phyloP scores from a whole-genome alignment of 2,329 filamentous ascomycete species.

The Sarocladium kiliense region DNA sequence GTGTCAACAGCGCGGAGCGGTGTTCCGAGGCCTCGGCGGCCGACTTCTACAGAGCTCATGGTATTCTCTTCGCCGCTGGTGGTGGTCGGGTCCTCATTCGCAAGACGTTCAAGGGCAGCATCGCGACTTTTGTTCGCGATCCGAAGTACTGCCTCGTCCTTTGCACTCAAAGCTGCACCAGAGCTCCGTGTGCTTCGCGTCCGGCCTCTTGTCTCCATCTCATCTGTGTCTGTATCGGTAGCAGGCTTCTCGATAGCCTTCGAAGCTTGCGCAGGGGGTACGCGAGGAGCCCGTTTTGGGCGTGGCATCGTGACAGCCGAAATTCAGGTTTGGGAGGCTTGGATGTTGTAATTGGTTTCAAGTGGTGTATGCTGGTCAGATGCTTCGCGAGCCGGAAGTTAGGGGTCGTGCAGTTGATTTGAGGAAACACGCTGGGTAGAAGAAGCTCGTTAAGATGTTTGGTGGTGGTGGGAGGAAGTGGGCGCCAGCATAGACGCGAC shows the following conservation, averaged over 20 bases:
- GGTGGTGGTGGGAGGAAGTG: not conserved
- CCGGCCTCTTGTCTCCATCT: conserved; percentile 15
- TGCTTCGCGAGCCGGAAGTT: not conserved
- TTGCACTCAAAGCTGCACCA: conserved; percentile 13
- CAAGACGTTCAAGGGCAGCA: conserved; percentile 30
- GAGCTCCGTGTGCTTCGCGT: conserved; percentile 18
- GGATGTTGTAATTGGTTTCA: not conserved
- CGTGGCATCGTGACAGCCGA: conserved; percentile 11
- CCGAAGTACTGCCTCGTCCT: conserved; percentile 21
- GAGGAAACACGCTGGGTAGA: not conserved
- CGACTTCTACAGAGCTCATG: conserved; percentile 30
- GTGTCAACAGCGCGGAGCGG: conserved; percentile 29
- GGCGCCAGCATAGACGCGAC: not conserved
- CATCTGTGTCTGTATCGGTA: not conserved
- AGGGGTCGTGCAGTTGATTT: not conserved
- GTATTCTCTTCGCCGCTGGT: conserved; percentile 11
- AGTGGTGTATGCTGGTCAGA: not conserved
- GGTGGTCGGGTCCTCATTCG: conserved; percentile 27
- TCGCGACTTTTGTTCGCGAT: conserved; percentile 26
- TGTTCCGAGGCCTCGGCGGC: conserved; percentile 29
- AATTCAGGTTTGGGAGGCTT: not conserved
- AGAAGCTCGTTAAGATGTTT: conserved; percentile 1
- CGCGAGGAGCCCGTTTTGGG: conserved; percentile 6
- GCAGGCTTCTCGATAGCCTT: not conserved
- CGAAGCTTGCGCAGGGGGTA: not conserved